A percentile compares a stretch with the other conserved stretches of the same genome.
phyloP scores from a whole-genome alignment of 1,284 basidiomycete species.

The Porodaedalea pini region DNA sequence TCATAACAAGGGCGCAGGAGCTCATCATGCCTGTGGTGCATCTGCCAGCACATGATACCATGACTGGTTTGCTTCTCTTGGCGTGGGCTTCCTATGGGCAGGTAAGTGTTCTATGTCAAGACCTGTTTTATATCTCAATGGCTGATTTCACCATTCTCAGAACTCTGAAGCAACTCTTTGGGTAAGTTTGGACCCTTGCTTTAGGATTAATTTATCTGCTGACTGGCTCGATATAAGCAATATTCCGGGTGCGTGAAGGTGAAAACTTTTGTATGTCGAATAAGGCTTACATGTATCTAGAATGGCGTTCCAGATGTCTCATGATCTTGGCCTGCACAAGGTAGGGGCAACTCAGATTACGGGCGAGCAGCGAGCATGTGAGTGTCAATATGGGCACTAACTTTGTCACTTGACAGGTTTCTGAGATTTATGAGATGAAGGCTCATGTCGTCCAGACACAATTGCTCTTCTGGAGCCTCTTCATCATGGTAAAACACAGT shows the following conservation, averaged over 20 bases:
- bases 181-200: constrained; percentile 26
- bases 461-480: constrained; percentile 37
- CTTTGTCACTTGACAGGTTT: constrained; percentile 20
- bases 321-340: constrained; percentile 40
- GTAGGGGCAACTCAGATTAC: constrained; percentile 4
- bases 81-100: constrained; percentile 40
- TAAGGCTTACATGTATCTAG: constrained; percentile 21
- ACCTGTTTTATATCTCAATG: background rate
- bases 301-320: constrained; percentile 40
- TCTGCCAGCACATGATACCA: constrained; percentile 37
- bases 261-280: background rate
- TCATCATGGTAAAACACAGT: too few relatives aligned
- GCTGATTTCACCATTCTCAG: constrained; percentile 17
- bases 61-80: constrained; percentile 36
- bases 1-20: constrained; percentile 41
- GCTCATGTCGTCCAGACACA: constrained; percentile 35
- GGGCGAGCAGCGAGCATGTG: too few relatives aligned
- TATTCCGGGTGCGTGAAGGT: constrained; percentile 25
- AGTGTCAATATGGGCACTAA: background rate
- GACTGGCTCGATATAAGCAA: constrained; percentile 21
- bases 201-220: background rate
- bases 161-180: constrained; percentile 39
- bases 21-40: constrained; percentile 37
- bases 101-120: constrained; percentile 14
- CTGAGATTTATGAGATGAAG: constrained; percentile 37